Conservation (phyloP, 2,329 filamentous ascomycete species). For the Xylaria sp. region DNA sequence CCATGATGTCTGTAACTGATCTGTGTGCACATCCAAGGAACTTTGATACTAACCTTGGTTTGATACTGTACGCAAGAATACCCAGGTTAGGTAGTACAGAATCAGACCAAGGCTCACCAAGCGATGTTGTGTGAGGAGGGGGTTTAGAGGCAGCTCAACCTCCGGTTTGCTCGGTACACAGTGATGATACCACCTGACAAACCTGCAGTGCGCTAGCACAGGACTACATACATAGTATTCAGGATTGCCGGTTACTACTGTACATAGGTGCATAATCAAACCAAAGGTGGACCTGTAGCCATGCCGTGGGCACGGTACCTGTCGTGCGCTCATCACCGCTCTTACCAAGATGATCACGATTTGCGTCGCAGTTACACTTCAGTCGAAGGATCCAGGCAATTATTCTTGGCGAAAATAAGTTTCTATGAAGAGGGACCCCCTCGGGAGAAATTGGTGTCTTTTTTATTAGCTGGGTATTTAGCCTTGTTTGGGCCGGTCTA, state of each 20-base stretch:
- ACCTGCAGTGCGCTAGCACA: constrained; percentile 3
- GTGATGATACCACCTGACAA: neutral
- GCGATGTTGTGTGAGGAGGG: neutral
- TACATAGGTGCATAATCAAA: too few species aligned
- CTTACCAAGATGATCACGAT: too few species aligned
- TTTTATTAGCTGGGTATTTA: neutral
- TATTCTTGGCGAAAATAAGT: neutral
- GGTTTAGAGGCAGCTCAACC: neutral
- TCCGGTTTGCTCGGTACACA: neutral
- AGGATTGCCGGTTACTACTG: neutral
- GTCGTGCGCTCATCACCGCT: too few species aligned
- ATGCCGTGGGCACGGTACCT: neutral
- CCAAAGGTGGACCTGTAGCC: neutral
- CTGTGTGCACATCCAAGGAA: too few species aligned
- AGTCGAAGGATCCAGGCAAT: neutral
- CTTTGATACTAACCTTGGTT: too few species aligned
- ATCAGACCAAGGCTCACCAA: too few species aligned
- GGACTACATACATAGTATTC: neutral
- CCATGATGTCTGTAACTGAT: too few species aligned
- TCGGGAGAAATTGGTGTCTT: neutral
- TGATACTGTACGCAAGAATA: too few species aligned
- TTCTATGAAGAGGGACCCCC: neutral
- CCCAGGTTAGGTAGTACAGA: too few species aligned
- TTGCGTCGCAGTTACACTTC: neutral
- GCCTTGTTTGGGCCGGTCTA: neutral